phyloP scores from a whole-genome alignment of 1,284 basidiomycete species.

The Pseudozyma thailandica region DNA sequence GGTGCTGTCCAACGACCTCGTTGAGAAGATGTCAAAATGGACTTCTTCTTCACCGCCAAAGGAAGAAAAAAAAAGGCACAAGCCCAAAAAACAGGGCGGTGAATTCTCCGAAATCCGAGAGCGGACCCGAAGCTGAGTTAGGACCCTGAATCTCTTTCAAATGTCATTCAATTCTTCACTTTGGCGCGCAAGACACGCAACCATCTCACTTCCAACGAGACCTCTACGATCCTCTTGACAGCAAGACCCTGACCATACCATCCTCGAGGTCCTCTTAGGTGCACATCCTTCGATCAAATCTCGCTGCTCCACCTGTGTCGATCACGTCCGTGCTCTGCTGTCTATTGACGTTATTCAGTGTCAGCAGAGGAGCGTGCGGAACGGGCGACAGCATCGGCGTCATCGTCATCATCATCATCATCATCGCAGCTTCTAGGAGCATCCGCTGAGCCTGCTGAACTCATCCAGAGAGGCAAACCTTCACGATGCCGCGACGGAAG shows the following conservation, averaged over 20 bases:
- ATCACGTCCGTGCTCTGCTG: background rate
- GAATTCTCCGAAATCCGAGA: slow-evolving; percentile 17
- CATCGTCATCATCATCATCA: too few species aligned
- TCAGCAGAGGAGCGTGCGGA: too few species aligned
- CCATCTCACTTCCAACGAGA: slow-evolving; percentile 36
- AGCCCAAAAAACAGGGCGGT: slow-evolving; percentile 3
- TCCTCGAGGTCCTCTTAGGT: background rate
- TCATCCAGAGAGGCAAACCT: background rate
- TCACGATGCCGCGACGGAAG: slow-evolving; percentile 43
- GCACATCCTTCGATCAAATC: background rate
- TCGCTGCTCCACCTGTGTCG: background rate
- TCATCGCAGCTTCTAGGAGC: too few species aligned
- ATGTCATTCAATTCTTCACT: slow-evolving; percentile 42
- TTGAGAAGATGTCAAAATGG: background rate
- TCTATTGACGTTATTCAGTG: too few species aligned
- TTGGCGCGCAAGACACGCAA: slow-evolving; percentile 19
- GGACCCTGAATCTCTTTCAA: slow-evolving; percentile 32
- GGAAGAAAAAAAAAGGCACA: slow-evolving; percentile 6
- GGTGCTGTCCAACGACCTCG: background rate
- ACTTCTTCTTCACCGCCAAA: background rate
- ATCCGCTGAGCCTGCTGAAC: background rate
- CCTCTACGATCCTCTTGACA: slow-evolving; percentile 34
- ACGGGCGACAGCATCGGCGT: too few species aligned
- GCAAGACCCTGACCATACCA: slow-evolving; percentile 10
- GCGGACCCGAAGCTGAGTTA: slow-evolving; percentile 25